phyloP scores from a whole-genome alignment of 768 basidiomycete genomes.

The Chalciporus sphaerocephalus region DNA sequence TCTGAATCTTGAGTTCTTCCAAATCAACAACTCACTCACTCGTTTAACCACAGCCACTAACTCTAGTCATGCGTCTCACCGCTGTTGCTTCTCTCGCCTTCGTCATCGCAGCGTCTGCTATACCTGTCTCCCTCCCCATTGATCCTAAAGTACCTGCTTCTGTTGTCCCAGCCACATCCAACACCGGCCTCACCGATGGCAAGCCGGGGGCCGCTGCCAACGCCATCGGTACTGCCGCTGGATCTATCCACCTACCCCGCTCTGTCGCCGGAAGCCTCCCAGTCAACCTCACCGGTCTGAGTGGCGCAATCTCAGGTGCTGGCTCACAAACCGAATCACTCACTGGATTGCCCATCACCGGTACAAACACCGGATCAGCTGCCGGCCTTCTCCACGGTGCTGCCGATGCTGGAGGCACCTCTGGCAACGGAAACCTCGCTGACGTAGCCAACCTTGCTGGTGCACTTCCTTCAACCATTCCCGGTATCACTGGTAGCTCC shows the following conservation, averaged over 20 bases:
- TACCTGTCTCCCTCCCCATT: slow-evolving; percentile 2
- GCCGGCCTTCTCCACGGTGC: background rate
- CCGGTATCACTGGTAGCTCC: background rate
- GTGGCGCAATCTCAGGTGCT: background rate
- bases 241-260: background rate
- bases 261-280: background rate
- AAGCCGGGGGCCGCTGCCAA: no score
- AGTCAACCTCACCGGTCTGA: background rate
- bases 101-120: slow-evolving; percentile 3
- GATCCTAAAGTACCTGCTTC: background rate
- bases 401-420: background rate
- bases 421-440: background rate
- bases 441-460: background rate
- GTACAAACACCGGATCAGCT: background rate
- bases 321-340: background rate
- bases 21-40: background rate
- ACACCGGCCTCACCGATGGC: no score
- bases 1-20: background rate
- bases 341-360: background rate
- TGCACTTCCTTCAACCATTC: background rate
- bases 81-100: slow-evolving; percentile 9
- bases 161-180: background rate
- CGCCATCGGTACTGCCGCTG: background rate
- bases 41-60: slow-evolving; percentile 6
- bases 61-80: slow-evolving; percentile 9